phyloP scores from a whole-genome alignment of 176 grass and related monocot species.

The Oryza brachyantha region DNA sequence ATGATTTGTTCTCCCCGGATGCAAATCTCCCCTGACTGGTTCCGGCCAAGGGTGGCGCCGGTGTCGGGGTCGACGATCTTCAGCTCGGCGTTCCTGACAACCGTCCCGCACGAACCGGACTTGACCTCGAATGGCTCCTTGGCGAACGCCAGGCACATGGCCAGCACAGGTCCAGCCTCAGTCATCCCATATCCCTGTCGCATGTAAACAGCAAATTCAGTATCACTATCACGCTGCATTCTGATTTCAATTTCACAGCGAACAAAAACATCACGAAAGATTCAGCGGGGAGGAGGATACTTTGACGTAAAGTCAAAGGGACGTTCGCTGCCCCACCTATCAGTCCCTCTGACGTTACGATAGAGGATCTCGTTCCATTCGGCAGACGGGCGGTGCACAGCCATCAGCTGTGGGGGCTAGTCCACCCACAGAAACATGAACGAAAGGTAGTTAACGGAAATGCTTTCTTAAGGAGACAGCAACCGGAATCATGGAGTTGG shows the following conservation, averaged over 20 bases:
- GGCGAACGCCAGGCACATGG: conserved; percentile 94
- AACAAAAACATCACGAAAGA: neutral
- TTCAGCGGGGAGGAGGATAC: no score
- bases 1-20: conserved; percentile 95
- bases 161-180: conserved; percentile 82
- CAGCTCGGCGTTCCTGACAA: conserved; percentile 79
- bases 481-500: conserved; percentile 24
- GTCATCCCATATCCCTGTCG: conserved; percentile 94
- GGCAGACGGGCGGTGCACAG: neutral
- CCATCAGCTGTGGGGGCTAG: neutral
- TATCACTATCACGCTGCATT: neutral
- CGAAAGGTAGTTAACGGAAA: neutral
- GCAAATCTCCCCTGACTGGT: conserved; percentile 77
- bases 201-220: neutral
- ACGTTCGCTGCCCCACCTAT: no score
- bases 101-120: conserved; percentile 87
- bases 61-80: conserved; percentile 81
- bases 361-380: no score
- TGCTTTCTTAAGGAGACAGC: conserved; percentile 25
- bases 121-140: conserved; percentile 76
- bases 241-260: neutral
- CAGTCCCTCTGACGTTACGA: no score
- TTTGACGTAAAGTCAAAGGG: no score
- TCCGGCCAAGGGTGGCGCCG: conserved; percentile 52
- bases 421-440: neutral